Evolutionary conservation across 305 asterid species (phyloP).

Genomic region (Rubia tinctorum): DNA sequence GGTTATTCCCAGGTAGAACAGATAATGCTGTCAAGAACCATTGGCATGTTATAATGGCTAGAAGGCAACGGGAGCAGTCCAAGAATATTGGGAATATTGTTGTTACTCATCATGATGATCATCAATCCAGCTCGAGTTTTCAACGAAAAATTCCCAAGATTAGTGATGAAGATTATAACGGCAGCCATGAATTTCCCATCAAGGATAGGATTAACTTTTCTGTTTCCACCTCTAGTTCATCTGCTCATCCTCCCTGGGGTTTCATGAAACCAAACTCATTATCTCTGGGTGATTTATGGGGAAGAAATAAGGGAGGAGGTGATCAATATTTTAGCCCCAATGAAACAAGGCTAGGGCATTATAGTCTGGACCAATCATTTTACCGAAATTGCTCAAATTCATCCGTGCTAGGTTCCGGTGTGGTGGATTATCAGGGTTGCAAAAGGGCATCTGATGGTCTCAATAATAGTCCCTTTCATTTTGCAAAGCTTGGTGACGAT

Average conservation of each 20-base stretch:
- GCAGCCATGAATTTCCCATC: slow-evolving; percentile 31
- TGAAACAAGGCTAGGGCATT: not conserved
- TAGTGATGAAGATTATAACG: slow-evolving; percentile 31
- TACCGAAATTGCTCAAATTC: slow-evolving; percentile 24
- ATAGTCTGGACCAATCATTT: slow-evolving; percentile 5
- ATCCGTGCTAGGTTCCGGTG: slow-evolving; percentile 28
- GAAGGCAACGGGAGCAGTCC: slow-evolving; percentile 76
- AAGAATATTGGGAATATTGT: slow-evolving; percentile 36
- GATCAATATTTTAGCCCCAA: slow-evolving; percentile 5
- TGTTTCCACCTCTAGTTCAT: slow-evolving; percentile 37
- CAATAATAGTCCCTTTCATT: slow-evolving; percentile 24
- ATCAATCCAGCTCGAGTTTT: slow-evolving; percentile 30
- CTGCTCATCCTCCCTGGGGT: slow-evolving; percentile 30
- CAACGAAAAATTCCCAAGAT: slow-evolving; percentile 26
- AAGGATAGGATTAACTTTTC: slow-evolving; percentile 39
- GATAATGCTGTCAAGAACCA: slow-evolving; percentile 95
- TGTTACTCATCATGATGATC: slow-evolving; percentile 16
- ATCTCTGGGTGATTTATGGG: slow-evolving; percentile 25
- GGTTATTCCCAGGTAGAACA: slow-evolving; percentile 91
- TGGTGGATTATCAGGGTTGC: slow-evolving; percentile 15
- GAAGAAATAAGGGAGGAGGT: slow-evolving; percentile 22
- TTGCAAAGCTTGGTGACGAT: slow-evolving; percentile 11
- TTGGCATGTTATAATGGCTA: slow-evolving; percentile 97
- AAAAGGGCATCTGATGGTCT: slow-evolving; percentile 10
- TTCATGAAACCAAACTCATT: slow-evolving; percentile 18